These are phyloP conservation scores for Xylaria sp. DNA, from an alignment of 2,329 filamentous ascomycete species.

Conservation along the genomic window DNA sequence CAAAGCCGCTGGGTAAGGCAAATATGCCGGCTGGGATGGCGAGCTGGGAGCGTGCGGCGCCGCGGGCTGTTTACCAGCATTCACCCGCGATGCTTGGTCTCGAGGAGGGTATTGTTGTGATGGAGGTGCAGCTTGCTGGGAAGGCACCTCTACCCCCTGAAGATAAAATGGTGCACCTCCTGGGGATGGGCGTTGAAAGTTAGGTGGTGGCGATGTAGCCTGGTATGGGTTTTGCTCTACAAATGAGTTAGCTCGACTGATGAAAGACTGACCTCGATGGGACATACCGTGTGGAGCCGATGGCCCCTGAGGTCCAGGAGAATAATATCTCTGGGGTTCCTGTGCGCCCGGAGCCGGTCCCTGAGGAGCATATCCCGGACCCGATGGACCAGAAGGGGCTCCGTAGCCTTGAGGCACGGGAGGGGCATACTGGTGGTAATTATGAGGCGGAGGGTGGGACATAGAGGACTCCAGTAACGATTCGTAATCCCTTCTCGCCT, in stretches of 20 bases:
- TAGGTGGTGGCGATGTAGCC: slow-evolving; percentile 46
- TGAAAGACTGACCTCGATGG: slow-evolving; percentile 13
- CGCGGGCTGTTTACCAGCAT: slow-evolving; percentile 44
- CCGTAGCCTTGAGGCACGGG: slow-evolving; percentile 44
- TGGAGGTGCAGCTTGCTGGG: slow-evolving; percentile 31
- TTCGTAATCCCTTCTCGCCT: slow-evolving; percentile 94
- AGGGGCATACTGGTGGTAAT: slow-evolving; percentile 63
- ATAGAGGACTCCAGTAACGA: slow-evolving; percentile 93
- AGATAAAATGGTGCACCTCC: slow-evolving; percentile 61
- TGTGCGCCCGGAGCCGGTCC: slow-evolving; percentile 43
- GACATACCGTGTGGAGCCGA: slow-evolving; percentile 37
- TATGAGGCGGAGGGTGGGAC: slow-evolving; percentile 80
- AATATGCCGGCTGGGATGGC: slow-evolving; percentile 41
- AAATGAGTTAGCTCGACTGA: slow-evolving; percentile 29
- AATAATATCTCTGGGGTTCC: slow-evolving; percentile 65
- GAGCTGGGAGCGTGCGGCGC: slow-evolving; percentile 49
- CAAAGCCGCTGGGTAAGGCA: slow-evolving; percentile 43
- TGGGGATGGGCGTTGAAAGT: slow-evolving; percentile 49
- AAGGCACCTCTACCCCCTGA: slow-evolving; percentile 51
- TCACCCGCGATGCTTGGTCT: slow-evolving; percentile 46
- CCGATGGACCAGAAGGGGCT: slow-evolving; percentile 30
- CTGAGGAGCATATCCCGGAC: slow-evolving; percentile 37
- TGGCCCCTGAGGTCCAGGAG: slow-evolving; percentile 47
- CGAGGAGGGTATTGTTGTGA: slow-evolving; percentile 47
- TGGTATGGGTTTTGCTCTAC: slow-evolving; percentile 40